phyloP scores from a whole-genome alignment of 225 moss, liverwort and hornwort species.

The Physcomitrellopsis africana region DNA sequence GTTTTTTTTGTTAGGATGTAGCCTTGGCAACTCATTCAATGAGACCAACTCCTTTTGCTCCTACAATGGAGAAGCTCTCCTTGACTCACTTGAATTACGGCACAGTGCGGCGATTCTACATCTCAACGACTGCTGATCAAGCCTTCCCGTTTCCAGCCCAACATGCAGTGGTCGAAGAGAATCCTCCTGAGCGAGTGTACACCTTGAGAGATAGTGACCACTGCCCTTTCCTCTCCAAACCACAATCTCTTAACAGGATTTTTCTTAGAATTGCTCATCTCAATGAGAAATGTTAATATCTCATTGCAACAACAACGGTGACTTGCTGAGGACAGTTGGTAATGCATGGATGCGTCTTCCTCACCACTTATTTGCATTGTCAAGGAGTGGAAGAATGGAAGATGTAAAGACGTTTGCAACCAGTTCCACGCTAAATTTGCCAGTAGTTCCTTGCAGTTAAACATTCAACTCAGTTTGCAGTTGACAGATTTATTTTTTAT shows the following conservation, averaged over 20 bases:
- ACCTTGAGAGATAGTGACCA: slow-evolving; percentile 90
- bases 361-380: neutral
- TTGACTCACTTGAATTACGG: slow-evolving; percentile 76
- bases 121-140: slow-evolving; percentile 80
- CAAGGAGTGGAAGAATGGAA: neutral
- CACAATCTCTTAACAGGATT: slow-evolving; percentile 80
- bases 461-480: too few species aligned
- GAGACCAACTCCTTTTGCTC: slow-evolving; percentile 82
- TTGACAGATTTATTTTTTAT: too few species aligned
- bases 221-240: slow-evolving; percentile 90
- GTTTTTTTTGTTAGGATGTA: slow-evolving; percentile 57
- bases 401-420: neutral
- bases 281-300: slow-evolving; percentile 46
- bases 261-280: slow-evolving; percentile 76
- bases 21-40: slow-evolving; percentile 85
- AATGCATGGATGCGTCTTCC: neutral
- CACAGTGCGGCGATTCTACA: slow-evolving; percentile 70
- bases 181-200: slow-evolving; percentile 84
- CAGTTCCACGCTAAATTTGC: neutral
- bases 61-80: slow-evolving; percentile 80
- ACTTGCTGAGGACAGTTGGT: neutral
- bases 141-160: slow-evolving; percentile 71
- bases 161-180: slow-evolving; percentile 62
- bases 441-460: too few species aligned
- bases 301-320: neutral